These are phyloP conservation scores for Brassica balearica DNA, from an alignment of 441 rosid genomes.

Conservation along the genomic window DNA sequence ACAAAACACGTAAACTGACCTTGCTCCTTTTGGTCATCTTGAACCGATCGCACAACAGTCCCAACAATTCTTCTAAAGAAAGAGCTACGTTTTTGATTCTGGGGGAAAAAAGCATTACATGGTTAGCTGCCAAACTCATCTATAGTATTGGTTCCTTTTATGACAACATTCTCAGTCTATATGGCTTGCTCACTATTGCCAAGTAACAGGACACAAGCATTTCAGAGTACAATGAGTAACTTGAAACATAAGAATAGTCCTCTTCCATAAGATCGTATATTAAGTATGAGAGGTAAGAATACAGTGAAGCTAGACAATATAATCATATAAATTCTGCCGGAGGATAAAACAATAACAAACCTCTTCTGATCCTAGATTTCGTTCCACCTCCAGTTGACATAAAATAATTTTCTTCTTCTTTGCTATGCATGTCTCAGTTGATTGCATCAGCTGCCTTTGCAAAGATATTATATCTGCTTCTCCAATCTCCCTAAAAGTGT, in stretches of 20 bases:
- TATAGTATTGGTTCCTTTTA: slow-evolving; percentile 21
- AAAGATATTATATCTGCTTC: slow-evolving; percentile 89
- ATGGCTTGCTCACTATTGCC: neutral
- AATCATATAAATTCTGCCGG: neutral
- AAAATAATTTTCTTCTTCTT: slow-evolving; percentile 95
- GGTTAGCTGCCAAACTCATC: slow-evolving; percentile 28
- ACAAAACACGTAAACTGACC: slow-evolving; percentile 53
- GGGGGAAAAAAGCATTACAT: slow-evolving; percentile 41
- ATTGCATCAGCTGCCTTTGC: slow-evolving; percentile 97
- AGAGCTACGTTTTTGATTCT: slow-evolving; percentile 81
- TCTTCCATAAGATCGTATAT: slow-evolving; percentile 11
- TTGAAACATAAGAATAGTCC: neutral
- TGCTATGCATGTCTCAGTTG: slow-evolving; percentile 85
- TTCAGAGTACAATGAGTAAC: slow-evolving; percentile 4
- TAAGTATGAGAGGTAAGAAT: slow-evolving; percentile 15
- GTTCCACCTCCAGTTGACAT: slow-evolving; percentile 90
- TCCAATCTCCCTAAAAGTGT: slow-evolving; percentile 20
- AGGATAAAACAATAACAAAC: slow-evolving; percentile 46
- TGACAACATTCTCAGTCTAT: slow-evolving; percentile 15
- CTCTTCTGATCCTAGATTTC: slow-evolving; percentile 88
- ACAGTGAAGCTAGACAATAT: neutral
- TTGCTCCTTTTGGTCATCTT: slow-evolving; percentile 99
- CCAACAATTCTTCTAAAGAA: slow-evolving; percentile 89
- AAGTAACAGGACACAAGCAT: slow-evolving; percentile 14
- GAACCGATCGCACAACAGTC: slow-evolving; percentile 93